These are phyloP conservation scores for Allium sativum DNA, from an alignment of 106 monocot genomes.

Conservation along the genomic window DNA sequence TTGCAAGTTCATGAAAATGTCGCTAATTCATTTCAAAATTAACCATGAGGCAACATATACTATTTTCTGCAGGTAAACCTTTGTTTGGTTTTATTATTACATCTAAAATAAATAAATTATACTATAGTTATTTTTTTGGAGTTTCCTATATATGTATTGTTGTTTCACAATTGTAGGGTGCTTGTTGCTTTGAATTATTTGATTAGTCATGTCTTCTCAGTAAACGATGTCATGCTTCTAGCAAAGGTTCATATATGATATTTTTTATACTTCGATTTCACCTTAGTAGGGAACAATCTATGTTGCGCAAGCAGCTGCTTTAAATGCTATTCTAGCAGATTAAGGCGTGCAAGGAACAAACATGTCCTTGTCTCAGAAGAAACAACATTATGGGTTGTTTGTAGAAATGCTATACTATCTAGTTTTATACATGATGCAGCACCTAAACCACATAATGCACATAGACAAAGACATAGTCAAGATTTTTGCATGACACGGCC, in stretches of 20 bases:
- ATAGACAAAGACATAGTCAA: no score
- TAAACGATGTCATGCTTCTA: conserved; percentile 26
- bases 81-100: background rate
- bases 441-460: no score
- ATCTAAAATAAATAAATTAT: background rate
- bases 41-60: conserved; percentile 9
- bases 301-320: no score
- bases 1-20: conserved; percentile 32
- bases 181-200: conserved; percentile 19
- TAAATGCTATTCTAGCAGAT: no score
- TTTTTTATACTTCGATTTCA: background rate
- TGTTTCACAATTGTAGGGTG: conserved; percentile 29
- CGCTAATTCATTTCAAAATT: conserved; percentile 11
- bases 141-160: background rate
- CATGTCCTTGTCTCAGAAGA: no score
- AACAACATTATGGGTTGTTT: no score
- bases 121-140: background rate
- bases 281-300: no score
- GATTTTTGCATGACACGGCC: no score
- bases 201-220: conserved; percentile 16
- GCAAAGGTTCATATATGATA: conserved; percentile 27
- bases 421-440: no score
- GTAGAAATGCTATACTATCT: no score
- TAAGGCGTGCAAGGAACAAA: no score
- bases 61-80: conserved; percentile 24